These are phyloP conservation scores for Aegilops speltoides DNA, from an alignment of 176 grass and related monocot genomes.

Conservation along the genomic window DNA sequence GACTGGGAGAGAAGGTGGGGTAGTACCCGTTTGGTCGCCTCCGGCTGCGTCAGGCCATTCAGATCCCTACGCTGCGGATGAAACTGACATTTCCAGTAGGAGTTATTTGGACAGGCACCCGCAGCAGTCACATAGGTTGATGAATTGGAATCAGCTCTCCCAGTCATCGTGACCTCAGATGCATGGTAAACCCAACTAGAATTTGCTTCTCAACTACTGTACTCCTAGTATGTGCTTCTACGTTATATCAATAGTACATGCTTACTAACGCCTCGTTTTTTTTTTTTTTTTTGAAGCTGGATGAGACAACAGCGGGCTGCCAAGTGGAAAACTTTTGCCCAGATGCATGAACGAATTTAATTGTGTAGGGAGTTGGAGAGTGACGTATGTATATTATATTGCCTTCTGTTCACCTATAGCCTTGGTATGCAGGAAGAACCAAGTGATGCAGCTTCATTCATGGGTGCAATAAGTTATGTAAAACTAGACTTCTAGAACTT, in stretches of 20 bases:
- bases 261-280: conserved; percentile 14
- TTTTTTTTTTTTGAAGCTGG: neutral
- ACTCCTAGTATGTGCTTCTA: no score
- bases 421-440: conserved; percentile 29
- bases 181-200: conserved; percentile 35
- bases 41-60: conserved; percentile 59
- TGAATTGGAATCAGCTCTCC: conserved; percentile 87
- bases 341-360: conserved; percentile 35
- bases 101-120: conserved; percentile 69
- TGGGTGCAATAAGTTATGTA: conserved; percentile 48
- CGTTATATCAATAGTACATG: neutral
- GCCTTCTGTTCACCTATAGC: conserved; percentile 43
- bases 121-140: conserved; percentile 53
- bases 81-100: conserved; percentile 55
- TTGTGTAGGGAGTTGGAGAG: conserved; percentile 33
- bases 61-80: conserved; percentile 55
- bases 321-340: conserved; percentile 46
- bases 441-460: conserved; percentile 21
- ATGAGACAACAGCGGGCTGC: conserved; percentile 73
- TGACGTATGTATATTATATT: conserved; percentile 57
- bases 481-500: conserved; percentile 55
- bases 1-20: conserved; percentile 77
- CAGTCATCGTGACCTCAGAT: conserved; percentile 70
- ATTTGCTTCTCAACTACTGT: neutral
- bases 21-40: conserved; percentile 92